Conservation (phyloP, 83 land plant genomes). For the Picea mariana region DNA sequence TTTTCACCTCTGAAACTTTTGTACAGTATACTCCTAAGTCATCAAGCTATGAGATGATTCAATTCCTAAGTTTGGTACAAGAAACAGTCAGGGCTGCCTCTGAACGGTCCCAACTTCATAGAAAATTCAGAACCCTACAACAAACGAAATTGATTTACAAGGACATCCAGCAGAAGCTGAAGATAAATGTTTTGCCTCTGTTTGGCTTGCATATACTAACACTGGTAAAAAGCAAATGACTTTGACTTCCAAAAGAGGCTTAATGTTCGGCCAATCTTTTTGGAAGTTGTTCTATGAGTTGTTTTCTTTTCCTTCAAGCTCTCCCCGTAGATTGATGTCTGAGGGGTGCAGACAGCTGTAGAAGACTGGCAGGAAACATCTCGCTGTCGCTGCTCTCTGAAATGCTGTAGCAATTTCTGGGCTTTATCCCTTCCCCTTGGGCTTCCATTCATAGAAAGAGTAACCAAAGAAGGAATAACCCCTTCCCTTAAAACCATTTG, state of each 20-base stretch:
- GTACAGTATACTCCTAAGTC: no score
- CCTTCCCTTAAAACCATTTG: slow-evolving; percentile 87
- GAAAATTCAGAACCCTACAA: slow-evolving; percentile 14
- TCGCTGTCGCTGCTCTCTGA: slow-evolving; percentile 80
- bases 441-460: slow-evolving; percentile 74
- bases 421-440: slow-evolving; percentile 82
- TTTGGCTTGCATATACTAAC: slow-evolving; percentile 13
- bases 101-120: not conserved
- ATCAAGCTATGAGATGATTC: no score
- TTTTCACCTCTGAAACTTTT: no score
- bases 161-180: not conserved
- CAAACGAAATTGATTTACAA: slow-evolving; percentile 11
- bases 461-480: slow-evolving; percentile 79
- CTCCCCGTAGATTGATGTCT: slow-evolving; percentile 12
- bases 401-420: slow-evolving; percentile 80
- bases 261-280: slow-evolving; percentile 21
- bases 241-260: slow-evolving; percentile 24
- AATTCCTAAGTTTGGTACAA: no score
- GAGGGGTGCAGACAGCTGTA: not conserved
- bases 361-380: slow-evolving; percentile 31
- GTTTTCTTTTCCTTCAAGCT: slow-evolving; percentile 17
- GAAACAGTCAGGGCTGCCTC: not conserved
- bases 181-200: not conserved
- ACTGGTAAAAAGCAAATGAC: slow-evolving; percentile 25
- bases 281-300: slow-evolving; percentile 14